phyloP scores from a whole-genome alignment of 768 basidiomycete genomes.

The Russula virescens region DNA sequence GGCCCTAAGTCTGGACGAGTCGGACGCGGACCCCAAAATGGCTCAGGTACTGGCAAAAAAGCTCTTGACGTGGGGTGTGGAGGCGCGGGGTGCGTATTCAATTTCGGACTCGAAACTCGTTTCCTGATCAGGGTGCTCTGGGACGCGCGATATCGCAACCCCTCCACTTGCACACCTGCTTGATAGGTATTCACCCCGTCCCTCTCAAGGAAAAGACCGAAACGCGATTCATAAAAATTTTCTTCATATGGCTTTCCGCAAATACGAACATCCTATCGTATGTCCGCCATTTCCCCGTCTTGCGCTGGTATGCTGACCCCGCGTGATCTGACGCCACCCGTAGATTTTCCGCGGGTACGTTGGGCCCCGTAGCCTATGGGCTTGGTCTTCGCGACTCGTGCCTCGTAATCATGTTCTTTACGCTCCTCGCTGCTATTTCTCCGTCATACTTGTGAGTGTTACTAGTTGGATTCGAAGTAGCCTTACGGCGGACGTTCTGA shows the following conservation, averaged over 20 bases:
- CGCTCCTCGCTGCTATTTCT: constrained; percentile 36
- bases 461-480: background rate
- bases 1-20: background rate
- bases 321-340: background rate
- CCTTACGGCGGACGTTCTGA: background rate
- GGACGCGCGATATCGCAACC: too few relatives aligned
- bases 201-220: constrained; percentile 32
- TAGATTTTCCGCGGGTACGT: constrained; percentile 43
- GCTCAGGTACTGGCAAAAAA: constrained; percentile 14
- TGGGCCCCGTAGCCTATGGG: constrained; percentile 41
- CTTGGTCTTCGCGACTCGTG: constrained; percentile 42
- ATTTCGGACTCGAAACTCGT: background rate
- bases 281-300: background rate
- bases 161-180: background rate
- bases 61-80: constrained; percentile 32
- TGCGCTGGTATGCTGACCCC: too few relatives aligned
- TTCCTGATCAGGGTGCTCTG: background rate
- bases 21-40: too few relatives aligned
- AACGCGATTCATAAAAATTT: constrained; percentile 36
- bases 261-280: constrained; percentile 41
- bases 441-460: constrained; percentile 42
- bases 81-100: constrained; percentile 30
- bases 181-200: constrained; percentile 35
- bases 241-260: constrained; percentile 38
- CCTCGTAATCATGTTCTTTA: constrained; percentile 42